Percentiles rank a stretch among this genome's conserved stretches.
Evolutionary conservation across 2,329 filamentous ascomycete genomes (phyloP).

Genomic region (Venturiaceae sp.): DNA sequence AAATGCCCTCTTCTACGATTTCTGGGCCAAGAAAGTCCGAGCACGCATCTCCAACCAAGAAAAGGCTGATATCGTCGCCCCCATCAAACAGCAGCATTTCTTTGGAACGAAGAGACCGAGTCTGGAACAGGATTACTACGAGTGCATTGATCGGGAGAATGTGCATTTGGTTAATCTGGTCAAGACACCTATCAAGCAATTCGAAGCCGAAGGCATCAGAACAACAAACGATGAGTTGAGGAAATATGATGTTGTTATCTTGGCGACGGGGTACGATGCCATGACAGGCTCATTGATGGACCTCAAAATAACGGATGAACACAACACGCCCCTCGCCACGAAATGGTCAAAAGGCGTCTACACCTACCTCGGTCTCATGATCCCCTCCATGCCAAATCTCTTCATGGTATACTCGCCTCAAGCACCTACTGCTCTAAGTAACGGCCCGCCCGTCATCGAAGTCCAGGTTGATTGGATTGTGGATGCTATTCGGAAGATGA

Average conservation of each 20-base stretch:
- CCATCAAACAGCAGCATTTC: conserved; percentile 31
- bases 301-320: background rate
- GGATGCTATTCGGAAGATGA: too few relatives aligned
- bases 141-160: conserved; percentile 32
- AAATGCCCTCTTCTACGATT: conserved; percentile 35
- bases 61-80: conserved; percentile 36
- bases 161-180: conserved; percentile 34
- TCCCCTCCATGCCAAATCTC: conserved; percentile 4
- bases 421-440: conserved; percentile 29
- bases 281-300: conserved; percentile 3
- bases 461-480: conserved; percentile 48
- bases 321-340: background rate
- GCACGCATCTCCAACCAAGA: conserved; percentile 31
- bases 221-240: conserved; percentile 29
- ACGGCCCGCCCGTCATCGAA: conserved; percentile 45
- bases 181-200: conserved; percentile 27
- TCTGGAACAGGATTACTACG: conserved; percentile 38
- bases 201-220: conserved; percentile 28
- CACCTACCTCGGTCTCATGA: conserved; percentile 1
- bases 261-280: conserved; percentile 33
- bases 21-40: conserved; percentile 35
- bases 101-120: conserved; percentile 38
- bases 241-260: conserved; percentile 34
- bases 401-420: conserved; percentile 32
- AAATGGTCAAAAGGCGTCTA: background rate